Percentiles rank a stretch among this genome's conserved stretches.
These are phyloP conservation scores for Lachnellula cervina DNA, from an alignment of 2,329 filamentous ascomycete species.

Conservation along the genomic window DNA sequence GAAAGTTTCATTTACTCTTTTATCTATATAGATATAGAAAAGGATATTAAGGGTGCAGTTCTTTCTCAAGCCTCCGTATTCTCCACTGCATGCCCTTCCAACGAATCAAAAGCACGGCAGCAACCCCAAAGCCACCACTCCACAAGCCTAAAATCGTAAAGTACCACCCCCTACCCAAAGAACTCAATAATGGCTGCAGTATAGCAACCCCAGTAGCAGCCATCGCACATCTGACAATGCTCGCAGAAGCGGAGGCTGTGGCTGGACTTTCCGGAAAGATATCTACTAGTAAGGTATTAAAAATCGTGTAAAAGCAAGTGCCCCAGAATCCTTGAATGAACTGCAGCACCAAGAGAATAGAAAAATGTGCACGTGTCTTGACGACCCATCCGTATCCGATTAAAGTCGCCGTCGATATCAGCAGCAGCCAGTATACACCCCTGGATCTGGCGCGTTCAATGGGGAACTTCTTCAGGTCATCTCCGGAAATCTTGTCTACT, in stretches of 20 bases:
- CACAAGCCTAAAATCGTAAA: conserved; percentile 47
- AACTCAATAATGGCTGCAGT: conserved; percentile 50
- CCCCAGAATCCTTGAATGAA: conserved; percentile 51
- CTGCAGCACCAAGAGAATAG: conserved; percentile 47
- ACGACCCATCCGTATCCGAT: conserved; percentile 28
- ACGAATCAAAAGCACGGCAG: too few relatives aligned
- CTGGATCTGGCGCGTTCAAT: conserved; percentile 27
- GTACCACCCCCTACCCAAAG: conserved; percentile 53
- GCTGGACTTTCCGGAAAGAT: conserved; percentile 53
- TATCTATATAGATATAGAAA: too few relatives aligned
- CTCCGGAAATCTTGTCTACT: conserved; percentile 40
- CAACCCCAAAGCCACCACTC: background rate
- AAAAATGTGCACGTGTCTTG: conserved; percentile 31
- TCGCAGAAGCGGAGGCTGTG: conserved; percentile 56
- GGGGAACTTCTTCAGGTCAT: conserved; percentile 40
- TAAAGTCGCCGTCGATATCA: conserved; percentile 12
- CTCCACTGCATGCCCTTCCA: too few relatives aligned
- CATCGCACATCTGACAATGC: conserved; percentile 53
- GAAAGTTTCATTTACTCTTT: too few relatives aligned
- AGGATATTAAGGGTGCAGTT: too few relatives aligned
- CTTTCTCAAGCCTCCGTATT: too few relatives aligned
- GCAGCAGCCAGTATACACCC: conserved; percentile 9
- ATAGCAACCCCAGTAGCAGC: conserved; percentile 52
- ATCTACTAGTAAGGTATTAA: conserved; percentile 53
- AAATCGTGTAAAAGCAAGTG: conserved; percentile 57